Base-by-base conservation (phyloP, 345 rosid genomes). In the Acer yangbiense region DNA sequence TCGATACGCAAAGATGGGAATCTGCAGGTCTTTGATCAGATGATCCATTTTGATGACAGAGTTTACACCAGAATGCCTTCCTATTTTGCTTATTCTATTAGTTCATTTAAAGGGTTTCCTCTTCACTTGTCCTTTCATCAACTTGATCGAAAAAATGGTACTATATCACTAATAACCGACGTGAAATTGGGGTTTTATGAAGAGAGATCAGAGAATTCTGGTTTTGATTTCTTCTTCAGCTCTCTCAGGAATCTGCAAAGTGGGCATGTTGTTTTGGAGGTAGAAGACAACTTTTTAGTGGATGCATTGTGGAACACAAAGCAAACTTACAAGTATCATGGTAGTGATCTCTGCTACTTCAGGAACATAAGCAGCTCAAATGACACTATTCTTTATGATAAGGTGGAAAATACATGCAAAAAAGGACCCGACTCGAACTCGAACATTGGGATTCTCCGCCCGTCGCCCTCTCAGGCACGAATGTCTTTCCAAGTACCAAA, bases 281-380 rank as follows among this genome's bases (percentile, higher is more conserved):
- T 90, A 52, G 80, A 86, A 82, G 52, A 89, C 84, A 74, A 88
- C 77, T 79, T 83, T 80, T 89, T 89, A 78, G 65, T 71, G 21
- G 84, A 73, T 60, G 92, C 90, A 39, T 32, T 78, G 27, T 87
- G 89, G 63, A 86, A 87, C 57, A 93, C 93, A 3, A 82, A 78
- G 75, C 90, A 93, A 79, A 90, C 81, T 1, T 95, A 90, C 82
- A 65, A 78, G 44, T 91, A 87, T 44, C 70, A 75, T 35, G 90
- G 92, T 60, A 74, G 76, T 60, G 76, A 84, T 25, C 75, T 79
- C 32, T 95, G 98, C 85, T 95, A 88, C 82, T 88, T 86, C 32
- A 85, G 97, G 86, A 93, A 93, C 79, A 80, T 93, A 32, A 91
- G 95, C 83, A 91, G 91, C 85, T 90, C 83, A 27, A 92, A 89